These are phyloP conservation scores for Suillus lakei DNA, from an alignment of 768 basidiomycete genomes.

Conservation along the genomic window DNA sequence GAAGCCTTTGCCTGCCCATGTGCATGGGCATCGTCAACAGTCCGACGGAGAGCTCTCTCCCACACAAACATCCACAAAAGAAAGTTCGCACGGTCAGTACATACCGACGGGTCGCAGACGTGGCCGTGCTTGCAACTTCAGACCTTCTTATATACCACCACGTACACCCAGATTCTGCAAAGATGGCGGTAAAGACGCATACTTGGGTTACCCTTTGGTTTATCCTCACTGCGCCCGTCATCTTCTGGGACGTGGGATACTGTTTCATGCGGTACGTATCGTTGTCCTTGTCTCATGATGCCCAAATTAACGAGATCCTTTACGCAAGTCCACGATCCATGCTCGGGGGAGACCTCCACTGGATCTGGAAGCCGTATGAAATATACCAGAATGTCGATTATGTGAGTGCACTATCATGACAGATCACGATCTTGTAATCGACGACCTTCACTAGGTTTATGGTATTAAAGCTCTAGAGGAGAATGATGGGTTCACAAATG, in stretches of 20 bases:
- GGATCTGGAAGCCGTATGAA: slow-evolving; percentile 88
- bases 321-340: slow-evolving; percentile 81
- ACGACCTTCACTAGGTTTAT: slow-evolving; percentile 58
- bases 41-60: background rate
- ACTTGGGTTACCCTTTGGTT: slow-evolving; percentile 75
- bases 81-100: slow-evolving; percentile 12
- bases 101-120: background rate
- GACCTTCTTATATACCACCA: slow-evolving; percentile 8
- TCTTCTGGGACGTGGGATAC: slow-evolving; percentile 83
- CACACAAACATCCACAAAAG: background rate
- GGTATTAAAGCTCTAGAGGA: slow-evolving; percentile 66
- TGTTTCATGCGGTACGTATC: slow-evolving; percentile 75
- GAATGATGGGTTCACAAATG: slow-evolving; percentile 82
- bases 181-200: slow-evolving; percentile 56
- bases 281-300: background rate
- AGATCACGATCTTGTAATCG: slow-evolving; percentile 18
- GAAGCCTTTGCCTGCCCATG: slow-evolving; percentile 6
- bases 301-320: background rate
- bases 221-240: slow-evolving; percentile 51
- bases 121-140: slow-evolving; percentile 1
- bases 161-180: slow-evolving; percentile 13
- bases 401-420: slow-evolving; percentile 39
- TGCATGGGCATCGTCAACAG: slow-evolving; percentile 4
- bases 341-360: slow-evolving; percentile 86
- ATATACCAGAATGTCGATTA: slow-evolving; percentile 71